Base-by-base conservation (phyloP, 1,139 yeast genomes). In the Magnusiomyces suaveolens region DNA sequence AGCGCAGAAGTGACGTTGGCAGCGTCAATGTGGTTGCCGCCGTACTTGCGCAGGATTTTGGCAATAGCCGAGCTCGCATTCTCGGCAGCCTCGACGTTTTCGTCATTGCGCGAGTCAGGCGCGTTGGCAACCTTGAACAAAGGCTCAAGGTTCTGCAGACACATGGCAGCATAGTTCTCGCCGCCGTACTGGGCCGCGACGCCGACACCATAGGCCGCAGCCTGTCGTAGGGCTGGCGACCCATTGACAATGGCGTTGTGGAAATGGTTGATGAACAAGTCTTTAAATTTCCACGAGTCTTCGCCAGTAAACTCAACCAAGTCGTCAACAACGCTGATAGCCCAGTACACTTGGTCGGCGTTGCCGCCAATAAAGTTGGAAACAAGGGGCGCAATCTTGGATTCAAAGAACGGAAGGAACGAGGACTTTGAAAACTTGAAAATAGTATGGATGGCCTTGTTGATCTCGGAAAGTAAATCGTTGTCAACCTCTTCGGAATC, bases 401-500 rank as follows among this genome's bases (percentile, higher is more conserved):
- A 66, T 63, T 82, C 84, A 70, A 89, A 87, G 14, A 80, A 79
- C 21, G 82, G 80, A 56, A 88, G 69, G 68, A 87, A 87, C 54
- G 74, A 73, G 1, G 76, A 70, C 59, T 79, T 78, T 32, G 81
- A 74, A 54, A 80, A 78, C 69, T 81, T 84, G 76, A 92, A 85
- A 20, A 89, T 75, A 1, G 86, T 77, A n/a, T 85, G 77, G 43
- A 92, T 69, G 1, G 87, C 83, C 67, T 85, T 86, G 69, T 84
- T 85, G 60, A 89, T 82, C 67, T 90, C 96, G 64, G 88, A 95
- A 57, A 87, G 72, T 53, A 90, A 74, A 64, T 88, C 96, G 65
- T 88, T 96, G 67, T 90, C 96, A 1, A 95, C 85, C 65, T 80
- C 87, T 63, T 87, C 97, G 52, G 84, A 89, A 55, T 85, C 95